Evolutionary conservation across 768 basidiomycete genomes (phyloP).

Genomic region (Trametopsis cervina): DNA sequence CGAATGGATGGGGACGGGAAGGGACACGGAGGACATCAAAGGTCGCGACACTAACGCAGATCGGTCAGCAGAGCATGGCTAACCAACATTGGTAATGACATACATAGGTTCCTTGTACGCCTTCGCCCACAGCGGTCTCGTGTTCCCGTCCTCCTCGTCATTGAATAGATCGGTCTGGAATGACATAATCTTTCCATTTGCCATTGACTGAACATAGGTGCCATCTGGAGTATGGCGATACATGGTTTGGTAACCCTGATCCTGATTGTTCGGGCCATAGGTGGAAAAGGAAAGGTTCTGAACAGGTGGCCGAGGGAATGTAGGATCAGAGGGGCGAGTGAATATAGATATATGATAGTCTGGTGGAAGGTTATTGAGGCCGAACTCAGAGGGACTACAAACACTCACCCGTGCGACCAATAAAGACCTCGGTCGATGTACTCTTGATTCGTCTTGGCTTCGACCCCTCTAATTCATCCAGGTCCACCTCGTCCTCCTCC

Average conservation of each 20-base stretch:
- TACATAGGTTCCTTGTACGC: conserved; percentile 65
- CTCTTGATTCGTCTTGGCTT: conserved; percentile 27
- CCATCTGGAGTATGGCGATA: conserved; percentile 78
- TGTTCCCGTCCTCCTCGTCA: conserved; percentile 26
- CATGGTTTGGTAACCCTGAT: conserved; percentile 59
- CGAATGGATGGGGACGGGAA: conserved; percentile 55
- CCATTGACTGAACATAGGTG: conserved; percentile 72
- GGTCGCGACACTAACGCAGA: conserved; percentile 58
- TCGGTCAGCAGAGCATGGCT: background rate
- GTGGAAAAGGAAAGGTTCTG: conserved; percentile 88
- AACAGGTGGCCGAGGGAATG: conserved; percentile 35
- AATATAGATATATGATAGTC: conserved; percentile 90
- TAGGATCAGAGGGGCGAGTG: conserved; percentile 38
- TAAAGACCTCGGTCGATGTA: conserved; percentile 41
- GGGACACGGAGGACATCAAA: conserved; percentile 63
- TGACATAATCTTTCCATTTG: conserved; percentile 72
- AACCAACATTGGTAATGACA: conserved; percentile 18
- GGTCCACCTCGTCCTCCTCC: conserved; percentile 29
- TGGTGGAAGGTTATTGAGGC: conserved; percentile 27
- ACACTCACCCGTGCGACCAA: conserved; percentile 58
- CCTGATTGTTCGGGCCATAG: conserved; percentile 90
- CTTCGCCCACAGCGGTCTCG: conserved; percentile 49
- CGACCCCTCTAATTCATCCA: conserved; percentile 55
- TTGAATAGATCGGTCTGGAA: conserved; percentile 41
- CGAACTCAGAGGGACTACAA: background rate